These are phyloP conservation scores for Clarireedia sp. DNA, from an alignment of 2,329 filamentous ascomycete species.

Conservation along the genomic window DNA sequence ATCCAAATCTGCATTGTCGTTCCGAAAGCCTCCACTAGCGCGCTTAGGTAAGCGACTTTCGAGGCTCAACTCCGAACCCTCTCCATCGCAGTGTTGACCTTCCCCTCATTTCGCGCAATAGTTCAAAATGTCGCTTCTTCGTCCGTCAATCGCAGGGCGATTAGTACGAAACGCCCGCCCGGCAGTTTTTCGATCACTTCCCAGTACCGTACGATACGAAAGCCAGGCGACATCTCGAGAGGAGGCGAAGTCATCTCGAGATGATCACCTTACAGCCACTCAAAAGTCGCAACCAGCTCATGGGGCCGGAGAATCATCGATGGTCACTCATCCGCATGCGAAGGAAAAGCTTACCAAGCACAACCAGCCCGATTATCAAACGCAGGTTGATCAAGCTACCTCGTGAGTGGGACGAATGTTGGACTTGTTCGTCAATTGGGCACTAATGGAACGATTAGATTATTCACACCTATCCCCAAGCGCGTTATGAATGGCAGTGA, in stretches of 20 bases:
- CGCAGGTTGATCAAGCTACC: constrained; percentile 76
- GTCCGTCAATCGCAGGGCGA: constrained; percentile 45
- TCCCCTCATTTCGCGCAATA: constrained; percentile 8
- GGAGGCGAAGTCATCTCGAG: constrained; percentile 3
- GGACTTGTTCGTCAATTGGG: neutral
- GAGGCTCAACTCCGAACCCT: constrained; percentile 9
- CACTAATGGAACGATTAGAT: constrained; percentile 41
- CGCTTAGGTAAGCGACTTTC: constrained; percentile 15
- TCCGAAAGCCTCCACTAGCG: constrained; percentile 17
- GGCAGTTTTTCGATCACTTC: constrained; percentile 31
- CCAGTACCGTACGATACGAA: constrained; percentile 46
- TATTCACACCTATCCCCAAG: constrained; percentile 86
- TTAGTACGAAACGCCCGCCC: constrained; percentile 42
- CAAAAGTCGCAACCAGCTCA: constrained; percentile 31
- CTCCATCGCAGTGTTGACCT: neutral
- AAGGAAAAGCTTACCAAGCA: constrained; percentile 16
- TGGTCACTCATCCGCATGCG: constrained; percentile 11
- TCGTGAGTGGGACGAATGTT: constrained; percentile 56
- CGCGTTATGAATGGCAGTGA: constrained; percentile 87
- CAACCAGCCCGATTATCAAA: constrained; percentile 72
- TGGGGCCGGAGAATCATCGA: constrained; percentile 32
- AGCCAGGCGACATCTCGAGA: constrained; percentile 34
- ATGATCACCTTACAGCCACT: constrained; percentile 33
- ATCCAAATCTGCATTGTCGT: constrained; percentile 17
- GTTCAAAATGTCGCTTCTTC: constrained; percentile 56